Conservation (phyloP, 2,329 filamentous ascomycete genomes). For the Scleromitrula shiraiana region DNA sequence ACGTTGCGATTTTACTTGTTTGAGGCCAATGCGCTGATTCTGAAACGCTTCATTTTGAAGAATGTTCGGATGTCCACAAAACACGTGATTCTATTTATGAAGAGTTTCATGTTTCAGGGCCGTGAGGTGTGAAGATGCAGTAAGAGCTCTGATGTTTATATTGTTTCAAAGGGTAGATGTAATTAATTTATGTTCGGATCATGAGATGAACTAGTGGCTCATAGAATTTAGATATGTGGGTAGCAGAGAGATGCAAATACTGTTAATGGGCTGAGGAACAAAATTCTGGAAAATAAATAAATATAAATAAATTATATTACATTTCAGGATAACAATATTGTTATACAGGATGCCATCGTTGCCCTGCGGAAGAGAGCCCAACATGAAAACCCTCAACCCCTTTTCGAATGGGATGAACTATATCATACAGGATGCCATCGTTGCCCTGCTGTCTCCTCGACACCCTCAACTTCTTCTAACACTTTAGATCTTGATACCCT, state of each 20-base stretch:
- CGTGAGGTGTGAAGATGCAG: no score
- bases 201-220: not conserved
- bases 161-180: not conserved
- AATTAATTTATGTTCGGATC: not conserved
- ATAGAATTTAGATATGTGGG: not conserved
- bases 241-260: no score
- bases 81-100: slow-evolving; percentile 1
- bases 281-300: not conserved
- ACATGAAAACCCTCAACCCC: slow-evolving; percentile 27
- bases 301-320: slow-evolving; percentile 1
- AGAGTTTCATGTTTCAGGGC: not conserved
- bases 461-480: slow-evolving; percentile 1
- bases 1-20: slow-evolving; percentile 10
- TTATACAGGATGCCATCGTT: slow-evolving; percentile 28
- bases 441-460: slow-evolving; percentile 24
- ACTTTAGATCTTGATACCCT: slow-evolving; percentile 28
- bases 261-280: no score
- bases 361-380: slow-evolving; percentile 24
- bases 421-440: slow-evolving; percentile 26
- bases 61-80: not conserved
- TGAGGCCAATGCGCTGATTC: slow-evolving; percentile 16
- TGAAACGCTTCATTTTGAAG: slow-evolving; percentile 17
- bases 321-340: slow-evolving; percentile 9
- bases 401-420: slow-evolving; percentile 10
- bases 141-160: not conserved